Percentiles rank a stretch among this genome's conserved stretches.
Evolutionary conservation across 2,329 filamentous ascomycete genomes (phyloP).

Genomic region (Rugonectria rugulosa): DNA sequence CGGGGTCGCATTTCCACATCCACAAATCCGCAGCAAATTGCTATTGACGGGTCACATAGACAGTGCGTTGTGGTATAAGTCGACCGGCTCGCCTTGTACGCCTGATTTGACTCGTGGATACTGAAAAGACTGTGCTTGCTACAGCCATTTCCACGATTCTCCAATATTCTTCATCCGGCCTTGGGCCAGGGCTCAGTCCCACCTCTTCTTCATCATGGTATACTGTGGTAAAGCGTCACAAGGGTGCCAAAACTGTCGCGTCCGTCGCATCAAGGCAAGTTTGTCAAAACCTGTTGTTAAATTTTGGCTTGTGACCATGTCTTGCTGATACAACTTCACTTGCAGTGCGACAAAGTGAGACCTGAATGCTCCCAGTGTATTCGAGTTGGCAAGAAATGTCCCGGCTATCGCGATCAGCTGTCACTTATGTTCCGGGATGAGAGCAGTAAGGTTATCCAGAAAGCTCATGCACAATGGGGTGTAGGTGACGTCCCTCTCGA

Average conservation of each 20-base stretch:
- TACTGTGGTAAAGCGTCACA: constrained; percentile 65
- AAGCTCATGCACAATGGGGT: constrained; percentile 62
- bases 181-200: constrained; percentile 1
- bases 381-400: constrained; percentile 66
- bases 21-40: neutral
- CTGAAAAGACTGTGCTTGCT: too few species aligned
- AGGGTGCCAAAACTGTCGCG: constrained; percentile 62
- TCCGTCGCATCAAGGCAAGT: constrained; percentile 62
- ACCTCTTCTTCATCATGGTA: constrained; percentile 51
- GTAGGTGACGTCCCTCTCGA: constrained; percentile 36
- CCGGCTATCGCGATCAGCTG: constrained; percentile 70
- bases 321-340: constrained; percentile 20
- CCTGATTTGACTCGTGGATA: too few species aligned
- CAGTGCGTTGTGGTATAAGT: too few species aligned
- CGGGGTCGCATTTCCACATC: neutral
- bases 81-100: too few species aligned
- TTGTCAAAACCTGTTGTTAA: neutral
- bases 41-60: neutral
- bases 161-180: neutral
- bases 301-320: neutral
- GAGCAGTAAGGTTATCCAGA: constrained; percentile 67
- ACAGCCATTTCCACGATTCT: neutral
- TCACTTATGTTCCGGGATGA: constrained; percentile 73
- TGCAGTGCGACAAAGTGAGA: constrained; percentile 65
- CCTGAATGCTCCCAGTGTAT: constrained; percentile 70